phyloP scores from a whole-genome alignment of 2,329 filamentous ascomycete species.

The Aspergillus viridinutans region DNA sequence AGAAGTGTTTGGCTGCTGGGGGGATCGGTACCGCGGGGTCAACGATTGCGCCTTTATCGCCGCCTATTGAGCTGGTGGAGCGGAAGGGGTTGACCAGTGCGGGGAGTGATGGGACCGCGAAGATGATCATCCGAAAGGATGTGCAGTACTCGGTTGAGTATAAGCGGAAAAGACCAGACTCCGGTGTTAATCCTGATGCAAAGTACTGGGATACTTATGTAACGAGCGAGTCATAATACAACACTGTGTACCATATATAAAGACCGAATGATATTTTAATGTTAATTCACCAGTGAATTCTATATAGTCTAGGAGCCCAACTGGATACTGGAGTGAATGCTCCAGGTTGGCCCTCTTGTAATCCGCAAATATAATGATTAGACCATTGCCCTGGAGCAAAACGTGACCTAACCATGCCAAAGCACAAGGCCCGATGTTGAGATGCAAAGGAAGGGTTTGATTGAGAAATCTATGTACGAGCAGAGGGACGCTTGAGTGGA shows the following conservation, averaged over 20 bases:
- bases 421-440: background rate
- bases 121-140: slow-evolving; percentile 34
- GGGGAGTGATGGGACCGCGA: slow-evolving; percentile 13
- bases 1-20: background rate
- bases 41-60: background rate
- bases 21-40: background rate
- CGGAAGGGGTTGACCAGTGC: slow-evolving; percentile 1
- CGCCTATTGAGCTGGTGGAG: slow-evolving; percentile 13
- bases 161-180: slow-evolving; percentile 8
- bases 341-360: background rate
- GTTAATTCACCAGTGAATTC: background rate
- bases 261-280: background rate
- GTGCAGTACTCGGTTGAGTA: slow-evolving; percentile 28
- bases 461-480: background rate
- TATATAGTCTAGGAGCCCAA: background rate
- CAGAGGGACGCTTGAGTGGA: slow-evolving; percentile 29
- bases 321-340: background rate
- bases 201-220: slow-evolving; percentile 13
- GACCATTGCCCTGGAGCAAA: background rate
- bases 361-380: background rate
- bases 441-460: background rate
- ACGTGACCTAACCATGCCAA: background rate
- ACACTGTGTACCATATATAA: background rate
- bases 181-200: slow-evolving; percentile 10
- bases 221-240: background rate